Base-by-base conservation (phyloP, 768 basidiomycete genomes). In the Fistulinella prunicolor region DNA sequence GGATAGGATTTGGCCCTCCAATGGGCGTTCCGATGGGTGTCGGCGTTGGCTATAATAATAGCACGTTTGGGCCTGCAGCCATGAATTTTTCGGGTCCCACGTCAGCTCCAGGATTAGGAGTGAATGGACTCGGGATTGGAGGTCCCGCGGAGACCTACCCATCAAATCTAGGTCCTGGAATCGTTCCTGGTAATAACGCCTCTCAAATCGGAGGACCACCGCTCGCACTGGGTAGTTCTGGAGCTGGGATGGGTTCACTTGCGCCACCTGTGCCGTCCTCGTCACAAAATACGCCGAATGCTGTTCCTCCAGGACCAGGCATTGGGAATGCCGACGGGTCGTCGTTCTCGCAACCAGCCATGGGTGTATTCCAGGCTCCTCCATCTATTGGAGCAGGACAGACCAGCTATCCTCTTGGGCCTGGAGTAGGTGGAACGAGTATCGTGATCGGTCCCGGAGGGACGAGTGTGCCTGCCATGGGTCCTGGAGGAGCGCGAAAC, bases 311-410 rank as follows among this genome's bases (percentile, higher is more conserved):
- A 34, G 57, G 52, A 10, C 49, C 55, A 20, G 54, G 56, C 8
- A 47, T 53, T 9, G 17, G 42, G 9, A 57, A 49, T 24, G 8
- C 20, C 4, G 63, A 65, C 2, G 54, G 58, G 6, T 38, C 46
- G 9, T 24, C 49, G 6, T 62, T 60, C 40, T 50, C 55, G 12
- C 62, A 65, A 29, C 63, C 62, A 2, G 29, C 63, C 1, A 65
- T 65, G 63, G 63, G 63, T 14, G 46, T 60, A 14, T 63, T 64
- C 23, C 63, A 60, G 19, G 58, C 54, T 16, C 62, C 56, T 6
- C 51, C 61, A 22, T 48, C 61, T 14, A 39, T 61, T 20, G 61
- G 50, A 24, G 37, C 53, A 26, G 51, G 63, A 26, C 37, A 47
- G 16, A 23, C 47, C 12, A 54, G 54, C n/a, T 63, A 63, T 42